Conservation (phyloP, 2,329 filamentous ascomycete genomes). For the Anthostomella pinea region DNA sequence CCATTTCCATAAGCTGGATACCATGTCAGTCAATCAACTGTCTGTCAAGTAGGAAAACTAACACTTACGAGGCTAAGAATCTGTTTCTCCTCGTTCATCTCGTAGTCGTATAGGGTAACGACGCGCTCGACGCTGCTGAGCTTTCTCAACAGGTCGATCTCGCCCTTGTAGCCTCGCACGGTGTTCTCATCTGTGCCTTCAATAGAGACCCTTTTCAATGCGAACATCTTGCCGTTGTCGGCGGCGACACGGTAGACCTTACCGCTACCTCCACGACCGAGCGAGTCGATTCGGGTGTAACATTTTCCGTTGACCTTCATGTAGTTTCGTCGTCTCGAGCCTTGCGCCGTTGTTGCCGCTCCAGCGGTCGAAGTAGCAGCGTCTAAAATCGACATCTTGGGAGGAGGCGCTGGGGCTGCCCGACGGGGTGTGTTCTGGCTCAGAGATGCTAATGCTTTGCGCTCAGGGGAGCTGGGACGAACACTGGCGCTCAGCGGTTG, state of each 20-base stretch:
- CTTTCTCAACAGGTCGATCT: constrained; percentile 86
- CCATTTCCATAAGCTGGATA: constrained; percentile 86
- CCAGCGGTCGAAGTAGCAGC: constrained; percentile 82
- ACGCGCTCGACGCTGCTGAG: constrained; percentile 84
- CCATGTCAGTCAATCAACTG: constrained; percentile 15
- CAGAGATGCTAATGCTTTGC: constrained; percentile 53
- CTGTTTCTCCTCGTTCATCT: constrained; percentile 90
- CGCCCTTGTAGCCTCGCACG: constrained; percentile 85
- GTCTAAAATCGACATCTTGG: constrained; percentile 96
- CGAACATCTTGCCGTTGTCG: constrained; percentile 94
- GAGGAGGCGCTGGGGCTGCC: constrained; percentile 76
- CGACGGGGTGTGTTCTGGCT: constrained; percentile 71
- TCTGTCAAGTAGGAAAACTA: background rate
- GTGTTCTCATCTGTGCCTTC: constrained; percentile 84
- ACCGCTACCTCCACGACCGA: constrained; percentile 88
- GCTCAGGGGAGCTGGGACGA: constrained; percentile 49
- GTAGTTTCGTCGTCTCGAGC: constrained; percentile 74
- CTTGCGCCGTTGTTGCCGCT: constrained; percentile 70
- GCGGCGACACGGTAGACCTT: constrained; percentile 97
- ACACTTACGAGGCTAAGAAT: constrained; percentile 74
- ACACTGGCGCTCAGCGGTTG: constrained; percentile 47
- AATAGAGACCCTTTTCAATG: constrained; percentile 86
- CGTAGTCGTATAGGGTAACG: constrained; percentile 85
- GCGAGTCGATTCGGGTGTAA: constrained; percentile 84
- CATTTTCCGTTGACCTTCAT: constrained; percentile 87